Conservation (phyloP, 148 eudicot species). For the Tetragonia tetragonoides region DNA sequence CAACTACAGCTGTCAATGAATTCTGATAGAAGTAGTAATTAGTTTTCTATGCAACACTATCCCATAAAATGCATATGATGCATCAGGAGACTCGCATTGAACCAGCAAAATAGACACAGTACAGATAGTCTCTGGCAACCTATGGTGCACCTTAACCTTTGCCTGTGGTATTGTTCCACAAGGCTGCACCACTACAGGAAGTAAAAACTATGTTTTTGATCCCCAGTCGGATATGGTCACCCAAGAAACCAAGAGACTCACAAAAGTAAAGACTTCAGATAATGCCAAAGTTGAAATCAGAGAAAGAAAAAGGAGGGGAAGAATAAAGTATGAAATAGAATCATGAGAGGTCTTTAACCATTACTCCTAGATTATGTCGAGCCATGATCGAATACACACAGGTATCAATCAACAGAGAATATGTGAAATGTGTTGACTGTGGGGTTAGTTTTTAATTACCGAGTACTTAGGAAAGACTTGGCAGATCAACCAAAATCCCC, state of each 20-base stretch:
- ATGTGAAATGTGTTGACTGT: neutral
- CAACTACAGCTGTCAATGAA: slow-evolving; percentile 9
- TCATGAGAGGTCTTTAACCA: neutral
- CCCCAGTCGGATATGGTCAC: neutral
- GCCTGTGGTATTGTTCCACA: neutral
- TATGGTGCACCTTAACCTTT: too few species aligned
- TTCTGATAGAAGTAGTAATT: neutral
- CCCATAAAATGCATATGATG: neutral
- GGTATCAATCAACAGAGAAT: neutral
- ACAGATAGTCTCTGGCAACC: neutral
- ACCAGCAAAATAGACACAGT: neutral
- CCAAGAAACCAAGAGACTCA: neutral
- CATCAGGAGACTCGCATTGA: neutral
- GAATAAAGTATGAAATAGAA: neutral
- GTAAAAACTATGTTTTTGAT: neutral
- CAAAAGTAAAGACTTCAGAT: neutral
- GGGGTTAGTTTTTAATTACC: neutral
- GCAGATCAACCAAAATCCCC: neutral
- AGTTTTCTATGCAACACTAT: neutral
- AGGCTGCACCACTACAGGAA: neutral
- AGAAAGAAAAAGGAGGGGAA: neutral
- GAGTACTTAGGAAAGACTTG: neutral
- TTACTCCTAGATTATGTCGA: neutral
- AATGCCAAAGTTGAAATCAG: neutral
- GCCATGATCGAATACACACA: neutral